These are phyloP conservation scores for Teunomyces kruisii DNA, from an alignment of 805 yeast species.

Conservation along the genomic window DNA sequence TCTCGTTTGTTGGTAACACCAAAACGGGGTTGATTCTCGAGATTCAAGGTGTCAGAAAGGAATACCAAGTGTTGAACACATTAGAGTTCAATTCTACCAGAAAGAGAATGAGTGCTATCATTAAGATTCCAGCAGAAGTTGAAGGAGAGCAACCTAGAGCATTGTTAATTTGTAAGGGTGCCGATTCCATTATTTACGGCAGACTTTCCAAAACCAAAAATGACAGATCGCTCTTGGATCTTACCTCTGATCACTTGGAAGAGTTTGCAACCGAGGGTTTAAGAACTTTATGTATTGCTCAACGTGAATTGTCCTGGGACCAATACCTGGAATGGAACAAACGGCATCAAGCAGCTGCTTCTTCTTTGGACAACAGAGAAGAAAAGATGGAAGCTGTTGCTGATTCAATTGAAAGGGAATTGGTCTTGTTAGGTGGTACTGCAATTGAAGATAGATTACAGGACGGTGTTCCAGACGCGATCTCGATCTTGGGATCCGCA, in stretches of 20 bases:
- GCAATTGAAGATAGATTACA: conserved; percentile 81
- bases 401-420: conserved; percentile 61
- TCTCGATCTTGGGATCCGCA: conserved; percentile 62
- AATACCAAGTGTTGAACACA: conserved; percentile 68
- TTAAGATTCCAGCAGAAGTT: conserved; percentile 57
- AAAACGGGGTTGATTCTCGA: conserved; percentile 66
- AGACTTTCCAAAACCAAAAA: conserved; percentile 51
- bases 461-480: conserved; percentile 75
- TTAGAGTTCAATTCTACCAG: conserved; percentile 82
- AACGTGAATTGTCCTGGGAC: conserved; percentile 60
- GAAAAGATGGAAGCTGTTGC: conserved; percentile 73
- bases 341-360: conserved; percentile 62
- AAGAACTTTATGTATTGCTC: conserved; percentile 79
- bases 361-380: conserved; percentile 63
- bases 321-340: conserved; percentile 64
- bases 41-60: conserved; percentile 68
- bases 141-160: conserved; percentile 44
- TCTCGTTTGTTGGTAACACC: conserved; percentile 62
- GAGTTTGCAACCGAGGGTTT: conserved; percentile 81
- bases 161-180: conserved; percentile 77
- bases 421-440: conserved; percentile 69
- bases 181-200: conserved; percentile 75
- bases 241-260: conserved; percentile 73
- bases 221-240: conserved; percentile 49
- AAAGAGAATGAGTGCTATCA: conserved; percentile 83